These are phyloP conservation scores for Podila epigama DNA, from an alignment of 192 early-diverging fungal species.

Conservation along the genomic window DNA sequence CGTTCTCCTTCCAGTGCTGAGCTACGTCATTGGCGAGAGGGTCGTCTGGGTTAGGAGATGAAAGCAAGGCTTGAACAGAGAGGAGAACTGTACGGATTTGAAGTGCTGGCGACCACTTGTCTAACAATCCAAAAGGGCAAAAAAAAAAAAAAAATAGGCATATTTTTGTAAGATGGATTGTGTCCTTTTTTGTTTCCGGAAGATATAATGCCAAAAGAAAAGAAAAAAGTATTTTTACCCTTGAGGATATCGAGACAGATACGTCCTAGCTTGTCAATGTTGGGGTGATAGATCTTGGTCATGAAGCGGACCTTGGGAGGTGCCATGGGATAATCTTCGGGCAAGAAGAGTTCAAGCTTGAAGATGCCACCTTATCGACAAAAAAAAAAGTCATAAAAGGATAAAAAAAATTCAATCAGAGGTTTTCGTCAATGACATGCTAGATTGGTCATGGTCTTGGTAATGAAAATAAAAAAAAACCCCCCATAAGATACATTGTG, in stretches of 20 bases:
- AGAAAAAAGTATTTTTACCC: constrained; percentile 57
- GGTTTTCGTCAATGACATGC: too few species aligned
- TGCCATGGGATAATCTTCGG: constrained; percentile 98
- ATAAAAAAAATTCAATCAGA: background rate
- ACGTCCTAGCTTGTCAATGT: constrained; percentile 98
- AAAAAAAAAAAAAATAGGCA: background rate
- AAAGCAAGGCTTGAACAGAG: constrained; percentile 95
- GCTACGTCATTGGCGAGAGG: constrained; percentile 98
- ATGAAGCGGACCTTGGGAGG: constrained; percentile 98
- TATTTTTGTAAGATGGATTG: background rate
- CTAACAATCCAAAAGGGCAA: constrained; percentile 50
- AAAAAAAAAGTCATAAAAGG: constrained; percentile 1
- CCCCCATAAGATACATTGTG: too few species aligned
- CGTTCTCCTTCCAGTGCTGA: constrained; percentile 98
- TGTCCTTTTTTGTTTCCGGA: background rate
- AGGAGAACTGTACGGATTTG: constrained; percentile 98
- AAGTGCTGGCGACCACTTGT: constrained; percentile 98
- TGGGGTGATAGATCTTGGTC: constrained; percentile 99
- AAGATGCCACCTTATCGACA: constrained; percentile 95
- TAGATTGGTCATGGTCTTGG: too few species aligned
- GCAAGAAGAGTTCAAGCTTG: constrained; percentile 94
- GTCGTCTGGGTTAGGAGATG: constrained; percentile 98
- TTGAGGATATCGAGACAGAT: constrained; percentile 99
- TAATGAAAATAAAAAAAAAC: too few species aligned
- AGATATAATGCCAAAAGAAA: background rate